A percentile compares a stretch with the other conserved stretches of the same genome.
These are phyloP conservation scores for Colletotrichum gigasporum DNA, from an alignment of 2,329 filamentous ascomycete genomes.

Conservation along the genomic window DNA sequence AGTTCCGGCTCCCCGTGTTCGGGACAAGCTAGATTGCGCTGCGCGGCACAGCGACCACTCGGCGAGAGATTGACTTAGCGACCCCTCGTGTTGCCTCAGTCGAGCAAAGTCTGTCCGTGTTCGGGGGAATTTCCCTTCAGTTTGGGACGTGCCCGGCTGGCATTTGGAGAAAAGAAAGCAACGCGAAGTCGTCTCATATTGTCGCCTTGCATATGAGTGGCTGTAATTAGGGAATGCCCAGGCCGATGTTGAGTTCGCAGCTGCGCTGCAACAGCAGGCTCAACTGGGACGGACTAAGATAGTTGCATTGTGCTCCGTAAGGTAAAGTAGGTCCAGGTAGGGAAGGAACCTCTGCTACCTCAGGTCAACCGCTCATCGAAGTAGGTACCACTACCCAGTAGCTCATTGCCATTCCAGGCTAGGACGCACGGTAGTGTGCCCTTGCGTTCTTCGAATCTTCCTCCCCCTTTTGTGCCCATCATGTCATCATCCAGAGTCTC, in stretches of 20 bases:
- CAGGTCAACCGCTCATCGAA: no score
- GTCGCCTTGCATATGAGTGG: neutral
- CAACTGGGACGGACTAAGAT: neutral
- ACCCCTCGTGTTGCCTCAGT: slow-evolving; percentile 12
- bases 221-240: neutral
- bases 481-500: slow-evolving; percentile 29
- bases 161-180: neutral
- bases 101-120: neutral
- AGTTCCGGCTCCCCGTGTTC: slow-evolving; percentile 23
- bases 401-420: slow-evolving; percentile 17
- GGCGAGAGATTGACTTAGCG: neutral
- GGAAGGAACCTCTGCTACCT: neutral
- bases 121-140: neutral
- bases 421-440: neutral
- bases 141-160: neutral
- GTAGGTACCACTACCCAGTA: neutral
- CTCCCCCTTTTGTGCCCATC: neutral
- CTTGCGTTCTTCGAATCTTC: slow-evolving; percentile 2
- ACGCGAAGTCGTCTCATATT: neutral
- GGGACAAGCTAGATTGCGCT: slow-evolving; percentile 13
- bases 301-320: neutral
- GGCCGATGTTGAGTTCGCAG: neutral
- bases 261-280: neutral
- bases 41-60: neutral
- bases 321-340: neutral